A percentile compares a stretch with the other conserved stretches of the same genome.
Conservation (phyloP, 257 asterid species). For the Marsdenia floribunda region DNA sequence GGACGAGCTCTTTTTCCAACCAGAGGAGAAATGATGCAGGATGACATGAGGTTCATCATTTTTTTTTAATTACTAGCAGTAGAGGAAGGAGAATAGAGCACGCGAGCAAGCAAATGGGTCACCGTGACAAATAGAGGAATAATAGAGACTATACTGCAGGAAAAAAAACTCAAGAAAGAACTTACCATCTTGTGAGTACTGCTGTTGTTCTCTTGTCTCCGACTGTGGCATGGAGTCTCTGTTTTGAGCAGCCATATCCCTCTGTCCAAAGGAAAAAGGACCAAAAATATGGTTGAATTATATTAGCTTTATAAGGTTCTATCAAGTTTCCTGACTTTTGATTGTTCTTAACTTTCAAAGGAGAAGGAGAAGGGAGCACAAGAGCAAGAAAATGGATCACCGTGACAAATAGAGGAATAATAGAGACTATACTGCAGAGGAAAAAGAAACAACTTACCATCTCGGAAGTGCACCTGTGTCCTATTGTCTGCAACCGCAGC, state of each 20-base stretch:
- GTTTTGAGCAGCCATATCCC: conserved; percentile 82
- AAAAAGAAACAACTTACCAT: conserved; percentile 46
- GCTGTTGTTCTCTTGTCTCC: conserved; percentile 92
- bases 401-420: background rate
- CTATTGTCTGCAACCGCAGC: conserved; percentile 84
- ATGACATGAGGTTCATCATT: no score
- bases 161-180: background rate
- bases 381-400: background rate
- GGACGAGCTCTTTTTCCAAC: no score
- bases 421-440: background rate
- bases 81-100: no score
- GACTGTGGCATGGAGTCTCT: conserved; percentile 84
- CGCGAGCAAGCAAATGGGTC: background rate
- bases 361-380: background rate
- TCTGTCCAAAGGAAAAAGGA: conserved; percentile 35
- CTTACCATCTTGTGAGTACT: conserved; percentile 90
- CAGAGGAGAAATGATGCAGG: no score
- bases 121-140: no score
- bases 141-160: background rate
- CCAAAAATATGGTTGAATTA: background rate
- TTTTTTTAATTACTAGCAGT: no score
- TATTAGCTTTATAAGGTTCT: background rate
- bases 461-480: conserved; percentile 96
- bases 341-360: conserved; percentile 1
- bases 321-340: no score